Conservation (phyloP, 2,329 filamentous ascomycete species). For the Alternaria ethzedia region DNA sequence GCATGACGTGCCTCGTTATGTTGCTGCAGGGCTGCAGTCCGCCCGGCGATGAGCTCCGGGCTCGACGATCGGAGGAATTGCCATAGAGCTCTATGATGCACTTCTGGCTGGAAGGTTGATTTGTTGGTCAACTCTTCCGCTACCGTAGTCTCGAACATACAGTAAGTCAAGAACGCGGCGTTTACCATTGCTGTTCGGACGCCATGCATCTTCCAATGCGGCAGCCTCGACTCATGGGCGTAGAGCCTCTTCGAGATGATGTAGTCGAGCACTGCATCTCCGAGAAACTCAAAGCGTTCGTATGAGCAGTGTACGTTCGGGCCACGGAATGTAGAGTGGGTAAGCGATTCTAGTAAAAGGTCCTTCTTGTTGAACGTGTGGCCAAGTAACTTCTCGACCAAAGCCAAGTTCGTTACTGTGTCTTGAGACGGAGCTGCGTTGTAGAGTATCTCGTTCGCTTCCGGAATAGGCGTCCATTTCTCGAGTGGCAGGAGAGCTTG, state of each 20-base stretch:
- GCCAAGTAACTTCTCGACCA: constrained; percentile 70
- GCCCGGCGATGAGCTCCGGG: constrained; percentile 55
- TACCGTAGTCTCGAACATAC: constrained; percentile 66
- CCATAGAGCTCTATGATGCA: constrained; percentile 61
- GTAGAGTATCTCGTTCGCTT: constrained; percentile 36
- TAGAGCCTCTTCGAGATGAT: constrained; percentile 72
- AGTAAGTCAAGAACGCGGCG: constrained; percentile 77
- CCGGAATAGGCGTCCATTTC: constrained; percentile 42
- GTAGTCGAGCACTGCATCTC: constrained; percentile 83
- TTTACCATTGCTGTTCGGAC: constrained; percentile 81
- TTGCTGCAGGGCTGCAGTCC: constrained; percentile 53
- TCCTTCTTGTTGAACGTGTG: constrained; percentile 72
- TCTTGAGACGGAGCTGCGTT: constrained; percentile 21
- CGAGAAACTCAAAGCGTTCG: constrained; percentile 86
- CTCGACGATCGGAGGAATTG: constrained; percentile 70
- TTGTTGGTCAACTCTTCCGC: constrained; percentile 44
- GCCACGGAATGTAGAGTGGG: constrained; percentile 69
- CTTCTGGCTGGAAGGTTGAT: constrained; percentile 37
- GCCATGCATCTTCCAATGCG: constrained; percentile 72
- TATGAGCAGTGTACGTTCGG: constrained; percentile 58
- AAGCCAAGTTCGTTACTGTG: constrained; percentile 25
- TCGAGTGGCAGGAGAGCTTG: constrained; percentile 67
- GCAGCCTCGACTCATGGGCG: constrained; percentile 54
- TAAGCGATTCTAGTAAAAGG: constrained; percentile 79
- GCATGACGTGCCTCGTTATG: constrained; percentile 57